These are phyloP conservation scores for Piper longum DNA, from an alignment of 164 flowering plant species.

Conservation along the genomic window DNA sequence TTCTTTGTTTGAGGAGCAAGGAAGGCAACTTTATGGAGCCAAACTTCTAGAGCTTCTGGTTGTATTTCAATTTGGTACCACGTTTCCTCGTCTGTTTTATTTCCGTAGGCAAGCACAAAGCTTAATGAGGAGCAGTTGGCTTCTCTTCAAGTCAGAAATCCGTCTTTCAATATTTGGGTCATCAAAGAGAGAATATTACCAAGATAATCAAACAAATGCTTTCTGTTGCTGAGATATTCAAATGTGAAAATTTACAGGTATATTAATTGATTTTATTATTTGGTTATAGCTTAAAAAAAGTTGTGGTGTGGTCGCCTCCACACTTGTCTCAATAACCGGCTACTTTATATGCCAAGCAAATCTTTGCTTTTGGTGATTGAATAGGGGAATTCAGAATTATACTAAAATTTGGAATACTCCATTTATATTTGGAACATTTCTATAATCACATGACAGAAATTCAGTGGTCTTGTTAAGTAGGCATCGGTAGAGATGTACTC, in stretches of 20 bases:
- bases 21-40: conserved; percentile 83
- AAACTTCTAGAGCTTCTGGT: conserved; percentile 41
- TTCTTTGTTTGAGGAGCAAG: conserved; percentile 86
- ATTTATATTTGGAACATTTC: no score
- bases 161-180: conserved; percentile 54
- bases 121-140: conserved; percentile 63
- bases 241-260: conserved; percentile 78
- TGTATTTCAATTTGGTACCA: not conserved
- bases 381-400: no score
- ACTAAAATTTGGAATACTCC: no score
- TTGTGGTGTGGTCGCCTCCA: no score
- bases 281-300: no score
- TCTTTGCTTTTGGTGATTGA: no score
- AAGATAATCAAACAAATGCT: conserved; percentile 58
- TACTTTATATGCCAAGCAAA: no score
- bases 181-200: conserved; percentile 52
- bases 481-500: no score
- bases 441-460: no score
- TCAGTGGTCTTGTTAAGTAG: no score
- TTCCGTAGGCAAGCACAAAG: conserved; percentile 55
- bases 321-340: no score
- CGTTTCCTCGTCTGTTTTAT: not conserved
- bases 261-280: not conserved
- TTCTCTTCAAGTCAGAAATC: conserved; percentile 68
- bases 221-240: conserved; percentile 81